Evolutionary conservation across 306 rosid species (phyloP), one percentile per base, ranked within the genome.

Genomic region (Herpetospermum pedunculosum): DNA sequence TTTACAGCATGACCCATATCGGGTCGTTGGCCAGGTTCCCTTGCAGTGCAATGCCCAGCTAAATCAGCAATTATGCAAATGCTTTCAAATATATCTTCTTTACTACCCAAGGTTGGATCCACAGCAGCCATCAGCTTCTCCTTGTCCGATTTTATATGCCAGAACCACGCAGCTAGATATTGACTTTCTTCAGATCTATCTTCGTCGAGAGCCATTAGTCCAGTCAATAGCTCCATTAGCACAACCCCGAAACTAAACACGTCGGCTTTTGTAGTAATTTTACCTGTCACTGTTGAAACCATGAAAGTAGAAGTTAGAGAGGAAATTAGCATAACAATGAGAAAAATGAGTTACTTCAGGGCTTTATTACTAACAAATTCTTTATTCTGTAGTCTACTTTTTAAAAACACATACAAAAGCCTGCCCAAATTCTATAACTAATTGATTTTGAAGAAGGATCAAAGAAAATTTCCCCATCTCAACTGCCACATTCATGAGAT

Each of bases 181-280:
- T 88, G 99, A 77, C 86, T 85, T 81, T 95, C 99, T 80, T 95
- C 99, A 0, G 99, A 85, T 73, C 97, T 84, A 54, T 81, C 77
- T 41, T 91, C 99, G 38, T 91, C 99, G 26, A 95, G 96, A 43
- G 99, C 97, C 97, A 87, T 88, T 82, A 89, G 60, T 75, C 99
- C 99, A 2, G 99, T 91, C 81, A 95, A 38, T 13, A 95, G 83
- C 85, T 95, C 99, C 99, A 95, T 91, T 69, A 95, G 77, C 37
- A 95, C 99, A 64, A 95, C 99, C n/a, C 99, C 99, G 4, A 89
- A 95, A 84, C 99, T 95, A 79, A 95, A 95, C 77, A 95, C 99
- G 80, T 95, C 99, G 30, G 77, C 97, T 84, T 95, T 95, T 35
- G 99, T 95, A 7, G 99, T 95, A 84, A 95, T 88, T 87, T 95